Evolutionary conservation across 768 basidiomycete genomes (phyloP), one percentile per base, ranked within the genome.

Genomic region (Lentinus tigrinus): DNA sequence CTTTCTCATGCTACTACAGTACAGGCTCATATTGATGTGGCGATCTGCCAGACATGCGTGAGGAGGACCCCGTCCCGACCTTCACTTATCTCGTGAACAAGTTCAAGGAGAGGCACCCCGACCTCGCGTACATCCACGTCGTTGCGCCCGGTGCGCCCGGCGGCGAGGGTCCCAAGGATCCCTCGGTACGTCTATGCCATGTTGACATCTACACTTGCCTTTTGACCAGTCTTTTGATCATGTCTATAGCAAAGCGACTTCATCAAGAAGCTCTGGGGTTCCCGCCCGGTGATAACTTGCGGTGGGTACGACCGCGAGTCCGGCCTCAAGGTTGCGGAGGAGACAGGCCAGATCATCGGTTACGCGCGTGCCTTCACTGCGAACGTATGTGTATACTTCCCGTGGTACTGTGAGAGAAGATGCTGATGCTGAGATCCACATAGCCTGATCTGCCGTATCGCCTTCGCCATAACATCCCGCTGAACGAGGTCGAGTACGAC

Each of bases 1-100:
- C 9, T 8, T 31, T 17, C 19, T 5, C n/a, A 14, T 21, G 11
- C 40, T 7, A 17, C 17, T 4, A 9, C n/a, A 13, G 9, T 13
- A 4, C 14, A 27, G 14, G n/a, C 47, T 36, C 7, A 24, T 64
- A 67, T 56, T 24, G 63, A 31, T 16, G 39, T 24, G 63, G 37
- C 17, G 39, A 19, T 28, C 3, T n/a, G n/a, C 48, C 40, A 60
- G 65, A 27, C 3, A 83, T 87, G 81, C 68, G 73, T 4, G 81
- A 83, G 80, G 57, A 65, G 3, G 75, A 87, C 56, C 85, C 84
- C 0, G 70, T 77, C 2, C 81, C 84, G 0, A 81, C 80, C 8
- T 87, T 81, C 70, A 60, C 72, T 0, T 76, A 85, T 67, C 60
- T 86, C 40, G 75, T 80, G 27, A 49, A 70, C 3, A 50, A 76